A percentile compares a stretch with the other conserved stretches of the same genome.
phyloP scores from a whole-genome alignment of 441 rosid genomes.

The Pelargonium citronellum region DNA sequence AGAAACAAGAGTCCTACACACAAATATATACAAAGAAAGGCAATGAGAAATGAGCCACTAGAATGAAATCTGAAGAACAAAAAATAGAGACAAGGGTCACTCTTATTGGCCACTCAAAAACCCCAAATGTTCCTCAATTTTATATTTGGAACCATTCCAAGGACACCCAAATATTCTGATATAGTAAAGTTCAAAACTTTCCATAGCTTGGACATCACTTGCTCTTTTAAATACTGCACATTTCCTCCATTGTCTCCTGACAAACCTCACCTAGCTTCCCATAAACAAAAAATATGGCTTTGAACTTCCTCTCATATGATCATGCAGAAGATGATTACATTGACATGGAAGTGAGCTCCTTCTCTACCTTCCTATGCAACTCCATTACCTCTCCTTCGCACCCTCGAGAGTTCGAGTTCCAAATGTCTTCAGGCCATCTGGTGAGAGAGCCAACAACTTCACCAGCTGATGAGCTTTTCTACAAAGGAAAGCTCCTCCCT shows the following conservation, averaged over 20 bases:
- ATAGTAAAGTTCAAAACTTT: slow-evolving; percentile 13
- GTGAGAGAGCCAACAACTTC: slow-evolving; percentile 49
- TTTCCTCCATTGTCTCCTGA: slow-evolving; percentile 17
- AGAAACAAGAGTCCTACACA: slow-evolving; percentile 13
- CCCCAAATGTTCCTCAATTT: slow-evolving; percentile 24
- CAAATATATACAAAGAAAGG: slow-evolving; percentile 14
- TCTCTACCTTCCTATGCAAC: slow-evolving; percentile 34
- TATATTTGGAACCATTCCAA: slow-evolving; percentile 35
- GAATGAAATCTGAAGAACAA: slow-evolving; percentile 9
- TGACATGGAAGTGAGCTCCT: slow-evolving; percentile 56
- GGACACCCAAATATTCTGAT: slow-evolving; percentile 18
- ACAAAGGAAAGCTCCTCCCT: slow-evolving; percentile 72
- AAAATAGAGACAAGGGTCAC: slow-evolving; percentile 19
- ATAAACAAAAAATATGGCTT: slow-evolving; percentile 30
- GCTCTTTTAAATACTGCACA: slow-evolving; percentile 29
- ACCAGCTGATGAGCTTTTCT: slow-evolving; percentile 70
- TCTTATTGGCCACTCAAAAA: slow-evolving; percentile 18
- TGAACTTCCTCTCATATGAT: slow-evolving; percentile 33
- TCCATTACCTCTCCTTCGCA: slow-evolving; percentile 31
- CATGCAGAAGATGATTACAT: slow-evolving; percentile 53
- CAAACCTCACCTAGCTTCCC: slow-evolving; percentile 11
- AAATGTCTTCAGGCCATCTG: slow-evolving; percentile 41
- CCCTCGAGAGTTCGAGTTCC: slow-evolving; percentile 62
- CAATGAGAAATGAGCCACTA: slow-evolving; percentile 22
- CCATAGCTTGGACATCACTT: slow-evolving; percentile 18